Evolutionary conservation across 208 protist genomes (phyloP), one percentile per base, ranked within the genome.

Genomic region (Porcisia hertigi): DNA sequence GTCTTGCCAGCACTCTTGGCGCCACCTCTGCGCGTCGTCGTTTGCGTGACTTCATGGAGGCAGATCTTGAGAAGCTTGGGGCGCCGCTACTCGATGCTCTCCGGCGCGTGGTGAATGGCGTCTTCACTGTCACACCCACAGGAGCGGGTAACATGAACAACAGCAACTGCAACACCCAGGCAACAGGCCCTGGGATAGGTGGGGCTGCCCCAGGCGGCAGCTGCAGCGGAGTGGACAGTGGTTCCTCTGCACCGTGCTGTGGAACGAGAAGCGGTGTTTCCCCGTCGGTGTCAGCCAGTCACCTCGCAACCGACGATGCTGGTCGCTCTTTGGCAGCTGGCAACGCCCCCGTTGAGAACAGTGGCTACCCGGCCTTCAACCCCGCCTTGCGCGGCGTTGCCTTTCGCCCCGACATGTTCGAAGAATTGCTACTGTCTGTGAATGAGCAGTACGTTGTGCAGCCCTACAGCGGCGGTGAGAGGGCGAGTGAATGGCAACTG

Each of bases 361-460:
- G 75, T 12, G 78, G 76, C 57, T 85, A 85, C 64, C 82, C 86
- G 6, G 63, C 80, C 39, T 86, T 87, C 71, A 86, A 89, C 57
- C 70, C 20, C 11, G 73, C 79, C 11, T 80, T 89, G 45, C 36
- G 54, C 49, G 47, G 65, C 36, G 82, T 86, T 20, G 60, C 73
- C 34, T 89, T 89, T 47, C 76, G 77, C 11, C 74, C 73, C 5
- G 73, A 73, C 36, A 81, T 86, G 71, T 86, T 89, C 62, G 82
- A 89, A 36, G 82, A 84, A 69, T 70, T 89, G 64, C 59, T 83
- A 16, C 66, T 77, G 65, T 64, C 79, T 49, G 86, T 89, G 5
- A 85, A 87, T 62, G 86, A 85, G 58, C 43, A 71, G 16, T 86
- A 82, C 76, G 77, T 80, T 6, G 76, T 78, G 54, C 69, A 43